Conservation (phyloP, 2,329 filamentous ascomycete species). For the Coniella vitis region DNA sequence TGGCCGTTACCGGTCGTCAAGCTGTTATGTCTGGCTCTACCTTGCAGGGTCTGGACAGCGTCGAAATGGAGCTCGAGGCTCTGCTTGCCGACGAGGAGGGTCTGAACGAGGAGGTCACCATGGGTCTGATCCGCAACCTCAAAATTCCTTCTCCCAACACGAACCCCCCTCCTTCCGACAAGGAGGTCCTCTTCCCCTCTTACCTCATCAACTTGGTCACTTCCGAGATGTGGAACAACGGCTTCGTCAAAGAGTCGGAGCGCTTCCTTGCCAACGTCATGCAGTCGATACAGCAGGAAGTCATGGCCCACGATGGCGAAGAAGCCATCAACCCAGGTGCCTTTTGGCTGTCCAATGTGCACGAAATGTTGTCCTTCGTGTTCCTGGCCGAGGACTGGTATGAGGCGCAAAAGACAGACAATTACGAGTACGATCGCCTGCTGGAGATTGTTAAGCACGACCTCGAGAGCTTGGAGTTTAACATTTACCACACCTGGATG, state of each 20-base stretch:
- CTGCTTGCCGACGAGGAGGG: constrained; percentile 92
- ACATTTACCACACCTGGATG: constrained; percentile 99
- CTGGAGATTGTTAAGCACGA: constrained; percentile 99
- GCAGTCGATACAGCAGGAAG: constrained; percentile 98
- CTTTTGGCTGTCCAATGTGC: constrained; percentile 98
- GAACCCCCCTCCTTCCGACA: constrained; percentile 87
- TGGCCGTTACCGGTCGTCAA: constrained; percentile 74
- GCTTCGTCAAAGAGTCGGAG: constrained; percentile 98
- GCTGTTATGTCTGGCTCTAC: constrained; percentile 63
- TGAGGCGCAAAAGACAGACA: constrained; percentile 97
- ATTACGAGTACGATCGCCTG: constrained; percentile 96
- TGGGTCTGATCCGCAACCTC: constrained; percentile 91
- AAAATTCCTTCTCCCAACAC: constrained; percentile 89
- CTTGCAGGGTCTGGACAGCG: constrained; percentile 79
- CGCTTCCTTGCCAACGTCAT: constrained; percentile 98
- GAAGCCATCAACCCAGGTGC: constrained; percentile 95
- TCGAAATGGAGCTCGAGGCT: constrained; percentile 90
- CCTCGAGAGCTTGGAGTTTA: constrained; percentile 95
- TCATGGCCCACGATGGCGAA: constrained; percentile 97
- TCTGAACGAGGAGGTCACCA: constrained; percentile 92
- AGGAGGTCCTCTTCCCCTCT: constrained; percentile 96
- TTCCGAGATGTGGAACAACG: constrained; percentile 99
- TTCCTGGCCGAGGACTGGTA: constrained; percentile 99
- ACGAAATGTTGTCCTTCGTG: constrained; percentile 99
- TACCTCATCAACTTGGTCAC: constrained; percentile 99